phyloP scores from a whole-genome alignment of 2,329 filamentous ascomycete species.

The Beauveria varroae region DNA sequence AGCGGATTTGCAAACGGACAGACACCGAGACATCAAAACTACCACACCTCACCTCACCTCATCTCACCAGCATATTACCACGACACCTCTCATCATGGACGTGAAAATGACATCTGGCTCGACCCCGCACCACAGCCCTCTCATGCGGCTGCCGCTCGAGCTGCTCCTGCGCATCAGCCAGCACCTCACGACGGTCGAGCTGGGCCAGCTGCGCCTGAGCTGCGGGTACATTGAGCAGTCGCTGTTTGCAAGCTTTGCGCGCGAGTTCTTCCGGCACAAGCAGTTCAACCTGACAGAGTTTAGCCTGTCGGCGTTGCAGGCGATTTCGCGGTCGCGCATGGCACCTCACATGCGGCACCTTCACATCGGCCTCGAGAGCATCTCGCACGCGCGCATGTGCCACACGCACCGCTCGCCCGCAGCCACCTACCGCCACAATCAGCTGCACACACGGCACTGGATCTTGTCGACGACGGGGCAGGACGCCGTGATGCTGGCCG shows the following conservation, averaged over 20 bases:
- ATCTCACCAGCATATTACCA: too few species aligned
- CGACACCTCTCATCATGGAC: not conserved
- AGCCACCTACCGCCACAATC: not conserved
- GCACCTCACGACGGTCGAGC: conserved; percentile 46
- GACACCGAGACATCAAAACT: not conserved
- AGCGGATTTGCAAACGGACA: not conserved
- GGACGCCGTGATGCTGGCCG: conserved; percentile 45
- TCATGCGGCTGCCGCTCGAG: conserved; percentile 46
- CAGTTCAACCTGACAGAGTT: conserved; percentile 56
- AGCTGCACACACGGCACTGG: not conserved
- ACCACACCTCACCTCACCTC: not conserved
- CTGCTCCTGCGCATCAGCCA: conserved; percentile 48
- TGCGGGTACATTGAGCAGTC: conserved; percentile 47
- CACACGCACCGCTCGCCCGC: conserved; percentile 1
- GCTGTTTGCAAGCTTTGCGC: conserved; percentile 48
- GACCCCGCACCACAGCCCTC: not conserved
- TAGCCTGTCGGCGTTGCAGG: conserved; percentile 47
- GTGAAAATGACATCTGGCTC: not conserved
- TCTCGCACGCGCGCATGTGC: conserved; percentile 2
- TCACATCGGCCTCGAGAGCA: conserved; percentile 16
- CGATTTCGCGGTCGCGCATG: conserved; percentile 43
- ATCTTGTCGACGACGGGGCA: conserved; percentile 35
- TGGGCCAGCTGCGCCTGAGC: conserved; percentile 45
- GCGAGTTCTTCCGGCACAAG: conserved; percentile 57
- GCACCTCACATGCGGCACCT: conserved; percentile 30